Evolutionary conservation across 306 rosid genomes (phyloP).

Genomic region (Vigna trinervia): DNA sequence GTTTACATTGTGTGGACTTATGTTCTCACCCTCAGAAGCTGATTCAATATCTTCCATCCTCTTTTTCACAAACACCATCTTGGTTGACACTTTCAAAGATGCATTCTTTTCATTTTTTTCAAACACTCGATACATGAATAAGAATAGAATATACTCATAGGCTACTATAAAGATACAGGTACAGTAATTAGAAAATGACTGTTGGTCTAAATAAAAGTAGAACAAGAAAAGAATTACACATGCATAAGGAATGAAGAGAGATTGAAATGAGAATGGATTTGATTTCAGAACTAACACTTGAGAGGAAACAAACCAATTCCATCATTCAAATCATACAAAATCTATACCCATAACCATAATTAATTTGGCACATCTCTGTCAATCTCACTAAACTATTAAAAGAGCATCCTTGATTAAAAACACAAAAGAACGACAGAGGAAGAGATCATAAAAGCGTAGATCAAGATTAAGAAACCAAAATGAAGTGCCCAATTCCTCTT

Average conservation of each 20-base stretch:
- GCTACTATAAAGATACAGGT: not conserved
- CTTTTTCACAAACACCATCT: not conserved
- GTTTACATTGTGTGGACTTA: not conserved
- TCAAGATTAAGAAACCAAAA: conserved; percentile 80
- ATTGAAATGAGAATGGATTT: conserved; percentile 4
- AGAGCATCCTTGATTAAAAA: conserved; percentile 42
- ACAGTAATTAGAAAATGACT: not conserved
- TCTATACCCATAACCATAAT: too few species aligned
- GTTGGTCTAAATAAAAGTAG: not conserved
- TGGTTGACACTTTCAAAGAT: not conserved
- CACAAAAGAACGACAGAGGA: conserved; percentile 92
- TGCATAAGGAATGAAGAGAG: not conserved
- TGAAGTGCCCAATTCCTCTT: conserved; percentile 97
- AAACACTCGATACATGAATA: not conserved
- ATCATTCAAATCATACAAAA: not conserved
- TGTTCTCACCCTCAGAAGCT: not conserved
- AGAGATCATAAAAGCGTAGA: conserved; percentile 76
- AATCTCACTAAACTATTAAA: not conserved
- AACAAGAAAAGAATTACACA: not conserved
- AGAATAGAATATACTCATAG: not conserved
- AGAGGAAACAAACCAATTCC: not conserved
- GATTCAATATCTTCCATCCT: not conserved
- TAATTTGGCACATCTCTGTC: too few species aligned
- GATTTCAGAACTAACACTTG: conserved; percentile 9
- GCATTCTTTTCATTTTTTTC: not conserved